Conservation (phyloP, 768 basidiomycete genomes). For the Boletus rubescentipes region DNA sequence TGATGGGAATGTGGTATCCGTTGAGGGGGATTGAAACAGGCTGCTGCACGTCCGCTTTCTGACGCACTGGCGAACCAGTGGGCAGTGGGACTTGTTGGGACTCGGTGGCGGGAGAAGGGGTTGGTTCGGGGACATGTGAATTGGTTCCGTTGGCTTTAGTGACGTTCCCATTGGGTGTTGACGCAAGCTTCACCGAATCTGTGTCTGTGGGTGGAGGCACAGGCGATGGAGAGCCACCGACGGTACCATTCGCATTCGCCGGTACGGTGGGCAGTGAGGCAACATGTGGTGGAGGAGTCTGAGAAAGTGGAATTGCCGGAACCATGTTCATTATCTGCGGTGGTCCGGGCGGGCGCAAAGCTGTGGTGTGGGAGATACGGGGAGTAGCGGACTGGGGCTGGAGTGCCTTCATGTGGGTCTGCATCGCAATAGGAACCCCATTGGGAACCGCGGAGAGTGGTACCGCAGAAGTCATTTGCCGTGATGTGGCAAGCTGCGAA, state of each 20-base stretch:
- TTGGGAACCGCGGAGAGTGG: conserved; percentile 33
- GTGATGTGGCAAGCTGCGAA: conserved; percentile 24
- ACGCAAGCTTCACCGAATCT: conserved; percentile 31
- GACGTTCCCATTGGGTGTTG: conserved; percentile 18
- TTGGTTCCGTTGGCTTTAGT: conserved; percentile 30
- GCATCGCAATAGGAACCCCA: conserved; percentile 58
- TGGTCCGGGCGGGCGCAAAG: conserved; percentile 32
- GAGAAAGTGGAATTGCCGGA: conserved; percentile 29
- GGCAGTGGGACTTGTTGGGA: conserved; percentile 25
- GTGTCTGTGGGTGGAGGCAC: conserved; percentile 42
- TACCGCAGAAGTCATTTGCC: conserved; percentile 17
- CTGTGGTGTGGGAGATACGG: conserved; percentile 52
- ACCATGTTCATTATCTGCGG: conserved; percentile 37
- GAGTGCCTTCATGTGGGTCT: conserved; percentile 62
- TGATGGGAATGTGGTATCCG: conserved; percentile 50
- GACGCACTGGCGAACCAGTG: conserved; percentile 41
- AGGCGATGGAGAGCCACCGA: conserved; percentile 34
- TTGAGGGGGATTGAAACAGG: conserved; percentile 40
- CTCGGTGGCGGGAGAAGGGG: conserved; percentile 14
- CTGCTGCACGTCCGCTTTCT: conserved; percentile 50
- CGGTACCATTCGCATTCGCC: conserved; percentile 37
- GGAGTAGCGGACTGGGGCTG: conserved; percentile 49
- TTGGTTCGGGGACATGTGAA: conserved; percentile 24
- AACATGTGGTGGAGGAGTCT: conserved; percentile 36
- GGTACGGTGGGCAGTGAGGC: conserved; percentile 23